Base-by-base conservation (phyloP, 768 basidiomycete genomes). In the Auricularia heimuer region DNA sequence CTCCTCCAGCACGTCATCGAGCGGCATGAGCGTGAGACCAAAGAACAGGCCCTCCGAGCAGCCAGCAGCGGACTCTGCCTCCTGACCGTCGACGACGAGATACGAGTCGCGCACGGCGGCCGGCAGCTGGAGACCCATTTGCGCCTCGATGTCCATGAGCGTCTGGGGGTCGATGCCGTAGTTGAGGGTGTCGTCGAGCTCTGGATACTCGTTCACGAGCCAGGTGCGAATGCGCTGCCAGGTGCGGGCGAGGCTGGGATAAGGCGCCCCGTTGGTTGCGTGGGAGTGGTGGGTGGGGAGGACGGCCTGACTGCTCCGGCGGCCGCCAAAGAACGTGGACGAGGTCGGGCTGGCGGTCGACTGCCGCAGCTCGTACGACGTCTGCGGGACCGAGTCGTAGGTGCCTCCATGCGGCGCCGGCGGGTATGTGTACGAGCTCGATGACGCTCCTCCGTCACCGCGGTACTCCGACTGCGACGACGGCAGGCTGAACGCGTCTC, bases 131-230 rank as follows among this genome's bases (percentile, higher is more conserved):
- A 90, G 85, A 36, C 94, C 93, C 67, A 96, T 86, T 68, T 92
- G 85, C 73, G 87, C 80, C 76, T 97, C 93, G 71, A 95, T 82
- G 42, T 88, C 82, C 45, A 88, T 82, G 66, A 97, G 83, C 73
- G 93, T 88, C 68, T 83, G 82, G 10, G 88, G 88, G 63, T 88
- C 82, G 68, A 93, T 90, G 67, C 93, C 92, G 71, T 90, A 92
- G 75, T 96, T 96, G 69, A 98, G 88, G 8, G 95, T 97, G 75
- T 98, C 95, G 35, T 90, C 90, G 21, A 98, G 83, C 72, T 98
- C 95, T 56, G 94, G 93, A 76, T 96, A 96, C 76, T 95, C 88
- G 66, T 86, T 82, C 66, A 76, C 79, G 21, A 97, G 86, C 85
- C 93, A 93, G n/a, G 77, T 72, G 66, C 87, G 88, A 62, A 98